A percentile compares a stretch with the other conserved stretches of the same genome.
These are phyloP conservation scores for Hanseniaspora gamundiae DNA, from an alignment of 1,139 yeast species.

Conservation along the genomic window DNA sequence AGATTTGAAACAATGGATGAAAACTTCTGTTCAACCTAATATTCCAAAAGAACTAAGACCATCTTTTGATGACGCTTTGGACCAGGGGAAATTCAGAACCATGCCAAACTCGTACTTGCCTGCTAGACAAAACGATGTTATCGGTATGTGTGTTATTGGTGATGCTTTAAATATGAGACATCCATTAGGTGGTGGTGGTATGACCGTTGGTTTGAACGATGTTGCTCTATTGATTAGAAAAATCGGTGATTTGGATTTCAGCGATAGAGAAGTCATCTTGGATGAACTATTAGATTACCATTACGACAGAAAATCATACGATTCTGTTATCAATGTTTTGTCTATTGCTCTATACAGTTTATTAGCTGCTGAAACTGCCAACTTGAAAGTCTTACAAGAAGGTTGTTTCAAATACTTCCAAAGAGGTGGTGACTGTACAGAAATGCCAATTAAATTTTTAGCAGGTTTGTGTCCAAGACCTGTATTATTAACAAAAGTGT, in stretches of 20 bases:
- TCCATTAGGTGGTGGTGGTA: constrained; percentile 98
- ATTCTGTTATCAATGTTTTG: constrained; percentile 77
- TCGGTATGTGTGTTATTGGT: constrained; percentile 80
- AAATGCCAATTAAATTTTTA: constrained; percentile 72
- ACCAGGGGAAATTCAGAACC: constrained; percentile 46
- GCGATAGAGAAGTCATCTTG: constrained; percentile 42
- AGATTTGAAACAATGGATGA: constrained; percentile 51
- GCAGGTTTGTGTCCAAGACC: constrained; percentile 77
- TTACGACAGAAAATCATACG: constrained; percentile 61
- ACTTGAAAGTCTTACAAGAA: constrained; percentile 57
- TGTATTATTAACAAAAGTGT: constrained; percentile 62
- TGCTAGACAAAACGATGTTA: constrained; percentile 50
- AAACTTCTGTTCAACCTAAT: constrained; percentile 47
- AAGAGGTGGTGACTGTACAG: constrained; percentile 71
- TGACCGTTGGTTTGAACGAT: constrained; percentile 94
- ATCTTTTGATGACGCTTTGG: constrained; percentile 48
- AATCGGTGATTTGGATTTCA: constrained; percentile 41
- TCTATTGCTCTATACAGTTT: constrained; percentile 83
- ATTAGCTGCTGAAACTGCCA: constrained; percentile 71
- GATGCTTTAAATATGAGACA: constrained; percentile 97
- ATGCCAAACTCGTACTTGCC: constrained; percentile 94
- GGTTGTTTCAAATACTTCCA: constrained; percentile 86
- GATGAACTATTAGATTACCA: constrained; percentile 56
- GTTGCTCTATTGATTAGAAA: constrained; percentile 49
- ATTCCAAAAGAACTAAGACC: constrained; percentile 57